Evolutionary conservation across 2,329 filamentous ascomycete genomes (phyloP).

Genomic region (Claviceps sp.): DNA sequence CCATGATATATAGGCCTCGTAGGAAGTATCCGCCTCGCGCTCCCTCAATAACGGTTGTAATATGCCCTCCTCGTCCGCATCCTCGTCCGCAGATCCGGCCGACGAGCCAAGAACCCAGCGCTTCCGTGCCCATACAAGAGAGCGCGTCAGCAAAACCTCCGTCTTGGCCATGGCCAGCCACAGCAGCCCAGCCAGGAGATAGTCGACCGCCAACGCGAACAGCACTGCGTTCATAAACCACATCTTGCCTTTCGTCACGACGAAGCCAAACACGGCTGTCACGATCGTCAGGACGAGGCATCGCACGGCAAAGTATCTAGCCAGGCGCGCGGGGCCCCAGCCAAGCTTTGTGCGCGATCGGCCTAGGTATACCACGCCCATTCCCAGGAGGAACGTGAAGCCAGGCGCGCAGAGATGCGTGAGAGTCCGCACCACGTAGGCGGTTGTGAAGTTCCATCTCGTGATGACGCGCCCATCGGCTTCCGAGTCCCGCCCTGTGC

Average conservation of each 20-base stretch:
- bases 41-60: constrained; percentile 18
- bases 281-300: constrained; percentile 23
- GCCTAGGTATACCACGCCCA: constrained; percentile 31
- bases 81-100: constrained; percentile 4
- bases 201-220: constrained; percentile 31
- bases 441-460: constrained; percentile 24
- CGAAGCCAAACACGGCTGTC: constrained; percentile 18
- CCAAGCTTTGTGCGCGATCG: constrained; percentile 26
- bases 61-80: constrained; percentile 11
- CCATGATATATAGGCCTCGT: constrained; percentile 20
- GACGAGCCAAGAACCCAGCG: constrained; percentile 2
- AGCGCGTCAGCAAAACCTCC: constrained; percentile 19
- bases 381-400: constrained; percentile 32
- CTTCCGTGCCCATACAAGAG: constrained; percentile 11
- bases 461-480: constrained; percentile 20
- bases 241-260: constrained; percentile 18
- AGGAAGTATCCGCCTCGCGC: not conserved
- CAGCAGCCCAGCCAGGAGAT: constrained; percentile 28
- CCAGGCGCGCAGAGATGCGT: constrained; percentile 33
- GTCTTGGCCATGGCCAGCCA: constrained; percentile 24
- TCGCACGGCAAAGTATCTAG: constrained; percentile 25
- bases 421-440: constrained; percentile 26
- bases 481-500: constrained; percentile 24
- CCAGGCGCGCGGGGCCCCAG: constrained; percentile 23
- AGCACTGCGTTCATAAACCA: constrained; percentile 31